phyloP scores from a whole-genome alignment of 2,329 filamentous ascomycete species.

The Dothideomycetes sp. region DNA sequence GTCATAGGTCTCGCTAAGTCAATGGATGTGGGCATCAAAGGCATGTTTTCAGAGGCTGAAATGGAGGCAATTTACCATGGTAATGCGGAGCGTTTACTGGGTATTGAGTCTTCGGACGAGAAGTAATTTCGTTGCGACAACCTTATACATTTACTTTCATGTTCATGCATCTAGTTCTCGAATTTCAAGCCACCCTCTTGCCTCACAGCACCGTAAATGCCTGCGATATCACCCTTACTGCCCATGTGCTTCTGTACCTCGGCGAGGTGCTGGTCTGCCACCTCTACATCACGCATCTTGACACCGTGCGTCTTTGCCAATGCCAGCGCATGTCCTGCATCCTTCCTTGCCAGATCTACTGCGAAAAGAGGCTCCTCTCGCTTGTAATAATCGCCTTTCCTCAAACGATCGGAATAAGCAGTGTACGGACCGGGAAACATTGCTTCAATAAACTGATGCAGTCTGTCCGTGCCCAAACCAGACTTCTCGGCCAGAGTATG shows the following conservation, averaged over 20 bases:
- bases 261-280: conserved; percentile 58
- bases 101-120: too few species aligned
- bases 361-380: conserved; percentile 70
- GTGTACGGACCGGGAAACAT: conserved; percentile 69
- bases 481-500: conserved; percentile 70
- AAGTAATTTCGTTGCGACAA: too few species aligned
- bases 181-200: conserved; percentile 64
- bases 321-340: conserved; percentile 60
- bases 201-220: conserved; percentile 71
- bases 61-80: conserved; percentile 26
- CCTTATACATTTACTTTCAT: too few species aligned
- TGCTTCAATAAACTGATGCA: conserved; percentile 60
- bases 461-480: conserved; percentile 57
- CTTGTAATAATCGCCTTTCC: conserved; percentile 63
- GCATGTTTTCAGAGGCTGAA: conserved; percentile 24
- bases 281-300: conserved; percentile 52
- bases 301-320: conserved; percentile 54
- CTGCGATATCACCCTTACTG: conserved; percentile 64
- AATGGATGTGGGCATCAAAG: conserved; percentile 31
- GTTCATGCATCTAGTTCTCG: too few species aligned
- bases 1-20: conserved; percentile 26
- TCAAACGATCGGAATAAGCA: conserved; percentile 65
- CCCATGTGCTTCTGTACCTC: conserved; percentile 60
- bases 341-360: conserved; percentile 73
- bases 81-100: conserved; percentile 26